Evolutionary conservation across 78 protist species (phyloP).

Genomic region (Chrysochromulina parva): DNA sequence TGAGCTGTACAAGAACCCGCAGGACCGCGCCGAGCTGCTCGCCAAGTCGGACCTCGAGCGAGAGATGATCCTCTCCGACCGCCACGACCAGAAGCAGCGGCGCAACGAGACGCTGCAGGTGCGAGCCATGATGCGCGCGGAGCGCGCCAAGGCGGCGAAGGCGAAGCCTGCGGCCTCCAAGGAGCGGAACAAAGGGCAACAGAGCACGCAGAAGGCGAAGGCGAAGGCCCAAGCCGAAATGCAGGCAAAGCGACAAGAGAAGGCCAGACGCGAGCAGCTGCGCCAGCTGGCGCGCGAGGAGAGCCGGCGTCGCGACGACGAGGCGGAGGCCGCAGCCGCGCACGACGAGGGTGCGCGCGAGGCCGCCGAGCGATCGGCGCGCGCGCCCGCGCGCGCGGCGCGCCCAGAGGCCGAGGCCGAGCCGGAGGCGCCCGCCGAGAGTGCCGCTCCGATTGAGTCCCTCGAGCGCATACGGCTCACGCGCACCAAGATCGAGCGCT

Average conservation of each 20-base stretch:
- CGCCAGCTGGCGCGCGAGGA: too few relatives aligned
- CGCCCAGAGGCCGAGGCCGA: background rate
- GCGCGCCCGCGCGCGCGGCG: background rate
- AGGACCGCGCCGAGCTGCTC: background rate
- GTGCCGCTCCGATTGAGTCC: background rate
- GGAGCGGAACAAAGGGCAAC: too few relatives aligned
- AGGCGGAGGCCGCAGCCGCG: too few relatives aligned
- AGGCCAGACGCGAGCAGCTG: too few relatives aligned
- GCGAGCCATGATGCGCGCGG: background rate
- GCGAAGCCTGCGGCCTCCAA: too few relatives aligned
- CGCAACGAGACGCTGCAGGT: background rate
- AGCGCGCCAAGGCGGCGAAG: too few relatives aligned
- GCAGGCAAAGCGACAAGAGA: too few relatives aligned
- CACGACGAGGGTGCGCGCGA: too few relatives aligned
- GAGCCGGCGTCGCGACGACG: too few relatives aligned
- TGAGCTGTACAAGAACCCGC: background rate
- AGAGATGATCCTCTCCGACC: background rate
- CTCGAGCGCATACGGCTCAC: constrained; percentile 26
- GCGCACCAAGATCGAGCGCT: background rate
- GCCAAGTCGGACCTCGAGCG: background rate
- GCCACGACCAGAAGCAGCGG: background rate
- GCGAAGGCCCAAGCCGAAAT: too few relatives aligned
- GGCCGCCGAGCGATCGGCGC: background rate
- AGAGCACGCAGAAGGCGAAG: too few relatives aligned
- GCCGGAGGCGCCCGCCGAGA: background rate